phyloP scores from a whole-genome alignment of 2,329 filamentous ascomycete species.

The Phyllosticta citrichinensis region DNA sequence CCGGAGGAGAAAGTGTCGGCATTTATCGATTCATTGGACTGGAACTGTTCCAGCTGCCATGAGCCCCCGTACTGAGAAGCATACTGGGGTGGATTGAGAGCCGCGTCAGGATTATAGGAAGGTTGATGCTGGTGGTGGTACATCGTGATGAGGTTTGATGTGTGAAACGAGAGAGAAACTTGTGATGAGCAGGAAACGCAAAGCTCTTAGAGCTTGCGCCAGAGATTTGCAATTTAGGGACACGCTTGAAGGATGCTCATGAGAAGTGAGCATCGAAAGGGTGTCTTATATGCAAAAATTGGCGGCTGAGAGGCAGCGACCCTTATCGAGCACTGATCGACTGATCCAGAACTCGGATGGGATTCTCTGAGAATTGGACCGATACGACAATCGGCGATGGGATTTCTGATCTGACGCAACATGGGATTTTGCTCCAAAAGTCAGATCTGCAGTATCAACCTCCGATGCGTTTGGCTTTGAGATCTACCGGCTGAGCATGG shows the following conservation, averaged over 20 bases:
- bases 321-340: background rate
- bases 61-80: conserved; percentile 1
- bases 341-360: background rate
- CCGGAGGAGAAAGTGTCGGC: background rate
- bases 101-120: conserved; percentile 1
- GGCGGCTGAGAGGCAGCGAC: background rate
- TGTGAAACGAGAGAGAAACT: background rate
- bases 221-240: background rate
- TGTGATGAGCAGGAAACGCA: background rate
- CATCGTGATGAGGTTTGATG: background rate
- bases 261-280: background rate
- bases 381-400: conserved; percentile 4
- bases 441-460: conserved; percentile 9
- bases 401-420: conserved; percentile 2
- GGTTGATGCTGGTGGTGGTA: conserved; percentile 7
- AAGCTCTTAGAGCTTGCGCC: background rate
- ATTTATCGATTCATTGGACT: background rate
- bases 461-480: conserved; percentile 5
- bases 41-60: background rate
- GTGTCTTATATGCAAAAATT: background rate
- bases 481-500: conserved; percentile 6
- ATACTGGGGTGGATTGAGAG: conserved; percentile 4
- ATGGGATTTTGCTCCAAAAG: conserved; percentile 7
- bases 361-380: background rate
- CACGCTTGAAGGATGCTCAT: background rate